Percentiles rank a stretch among this genome's conserved stretches.
Conservation (phyloP, 805 yeast genomes). For the Yueomyces sinensis region DNA sequence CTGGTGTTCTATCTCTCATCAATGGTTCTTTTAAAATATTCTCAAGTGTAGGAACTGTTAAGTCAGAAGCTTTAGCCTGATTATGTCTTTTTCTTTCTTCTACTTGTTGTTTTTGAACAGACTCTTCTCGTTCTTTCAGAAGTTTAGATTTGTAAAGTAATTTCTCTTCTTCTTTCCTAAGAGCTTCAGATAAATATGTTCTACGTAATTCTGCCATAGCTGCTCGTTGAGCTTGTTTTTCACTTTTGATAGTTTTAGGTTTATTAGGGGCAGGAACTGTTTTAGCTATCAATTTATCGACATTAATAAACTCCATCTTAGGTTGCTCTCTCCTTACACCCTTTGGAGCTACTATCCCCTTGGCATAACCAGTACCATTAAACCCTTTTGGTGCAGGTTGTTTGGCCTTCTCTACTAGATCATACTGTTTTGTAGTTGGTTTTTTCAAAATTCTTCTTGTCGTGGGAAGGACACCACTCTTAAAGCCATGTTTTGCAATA, state of each 20-base stretch:
- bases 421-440: conserved; percentile 38
- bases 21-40: conserved; percentile 52
- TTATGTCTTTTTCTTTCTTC: conserved; percentile 22
- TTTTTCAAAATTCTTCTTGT: conserved; percentile 65
- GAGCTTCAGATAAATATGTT: conserved; percentile 52
- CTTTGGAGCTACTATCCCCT: conserved; percentile 53
- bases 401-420: conserved; percentile 25
- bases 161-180: conserved; percentile 37
- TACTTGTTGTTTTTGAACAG: conserved; percentile 17
- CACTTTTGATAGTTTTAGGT: conserved; percentile 1
- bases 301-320: conserved; percentile 40
- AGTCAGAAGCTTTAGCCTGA: conserved; percentile 4
- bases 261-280: conserved; percentile 35
- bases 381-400: conserved; percentile 33
- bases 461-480: conserved; percentile 73
- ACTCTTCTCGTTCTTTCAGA: conserved; percentile 23
- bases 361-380: conserved; percentile 51
- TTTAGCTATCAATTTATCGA: conserved; percentile 41
- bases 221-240: conserved; percentile 17
- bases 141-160: conserved; percentile 23
- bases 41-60: conserved; percentile 74
- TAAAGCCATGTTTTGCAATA: conserved; percentile 34
- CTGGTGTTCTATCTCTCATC: conserved; percentile 58
- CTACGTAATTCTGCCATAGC: conserved; percentile 53
- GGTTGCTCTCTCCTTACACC: conserved; percentile 46